Conservation (phyloP, 345 rosid genomes). For the Triadica sebifera region DNA sequence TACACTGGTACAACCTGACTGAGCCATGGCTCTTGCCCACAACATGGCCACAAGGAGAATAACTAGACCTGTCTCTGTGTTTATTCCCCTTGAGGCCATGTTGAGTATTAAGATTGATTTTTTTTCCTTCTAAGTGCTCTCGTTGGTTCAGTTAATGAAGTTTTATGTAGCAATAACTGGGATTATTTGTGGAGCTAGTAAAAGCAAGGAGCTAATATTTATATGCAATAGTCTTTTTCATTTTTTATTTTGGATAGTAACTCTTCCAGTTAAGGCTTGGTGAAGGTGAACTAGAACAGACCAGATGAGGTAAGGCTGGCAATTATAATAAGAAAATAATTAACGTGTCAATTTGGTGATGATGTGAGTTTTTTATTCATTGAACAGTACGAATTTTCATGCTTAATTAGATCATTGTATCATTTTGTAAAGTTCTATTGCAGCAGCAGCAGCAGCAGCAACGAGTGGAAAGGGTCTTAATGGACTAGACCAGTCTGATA, state of each 20-base stretch:
- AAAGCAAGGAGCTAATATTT: constrained; percentile 1
- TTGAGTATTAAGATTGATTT: background rate
- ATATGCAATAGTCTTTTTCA: background rate
- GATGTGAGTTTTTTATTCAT: background rate
- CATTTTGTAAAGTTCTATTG: background rate
- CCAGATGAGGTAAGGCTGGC: constrained; percentile 11
- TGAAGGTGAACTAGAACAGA: constrained; percentile 24
- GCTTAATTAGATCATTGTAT: background rate
- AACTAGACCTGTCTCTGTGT: constrained; percentile 3
- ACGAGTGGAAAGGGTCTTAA: background rate
- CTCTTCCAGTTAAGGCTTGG: background rate
- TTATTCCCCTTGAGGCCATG: constrained; percentile 21
- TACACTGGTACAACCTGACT: constrained; percentile 43
- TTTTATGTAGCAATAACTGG: background rate
- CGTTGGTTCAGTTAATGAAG: background rate
- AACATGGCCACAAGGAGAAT: constrained; percentile 26
- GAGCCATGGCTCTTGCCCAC: constrained; percentile 31
- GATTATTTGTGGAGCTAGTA: background rate
- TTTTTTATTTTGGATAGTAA: background rate
- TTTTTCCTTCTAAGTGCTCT: background rate
- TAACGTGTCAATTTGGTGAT: background rate
- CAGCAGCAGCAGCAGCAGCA: no score
- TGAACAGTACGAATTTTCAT: background rate
- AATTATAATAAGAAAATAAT: background rate
- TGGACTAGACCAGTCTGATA: background rate